Conservation (phyloP, 139 green algal species). For the Protoeuglena noctilucae region DNA sequence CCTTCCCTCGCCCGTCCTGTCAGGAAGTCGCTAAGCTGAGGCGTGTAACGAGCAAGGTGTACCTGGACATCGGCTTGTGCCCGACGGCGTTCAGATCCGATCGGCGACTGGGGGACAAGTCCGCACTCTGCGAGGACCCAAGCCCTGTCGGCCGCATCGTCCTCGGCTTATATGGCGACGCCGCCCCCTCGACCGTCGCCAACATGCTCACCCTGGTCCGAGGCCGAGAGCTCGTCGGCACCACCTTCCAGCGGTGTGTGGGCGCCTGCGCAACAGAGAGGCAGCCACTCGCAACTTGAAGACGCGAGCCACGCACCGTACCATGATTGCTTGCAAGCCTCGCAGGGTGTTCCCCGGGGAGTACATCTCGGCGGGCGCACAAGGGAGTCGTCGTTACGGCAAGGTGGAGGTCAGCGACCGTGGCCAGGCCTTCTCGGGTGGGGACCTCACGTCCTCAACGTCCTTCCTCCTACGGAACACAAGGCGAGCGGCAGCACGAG, state of each 20-base stretch:
- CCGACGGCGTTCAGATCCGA: not conserved
- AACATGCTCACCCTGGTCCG: not conserved
- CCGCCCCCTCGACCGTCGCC: constrained; percentile 3
- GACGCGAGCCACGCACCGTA: too few relatives aligned
- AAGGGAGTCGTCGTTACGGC: constrained; percentile 1
- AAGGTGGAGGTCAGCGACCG: not conserved
- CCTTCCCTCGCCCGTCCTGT: too few relatives aligned
- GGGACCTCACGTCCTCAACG: constrained; percentile 1
- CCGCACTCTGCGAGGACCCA: constrained; percentile 4
- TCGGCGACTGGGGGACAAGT: constrained; percentile 1
- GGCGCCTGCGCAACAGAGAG: too few relatives aligned
- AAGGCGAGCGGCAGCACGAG: too few relatives aligned
- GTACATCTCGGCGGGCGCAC: constrained; percentile 3
- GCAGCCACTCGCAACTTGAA: too few relatives aligned
- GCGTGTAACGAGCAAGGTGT: too few relatives aligned
- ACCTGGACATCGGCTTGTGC: constrained; percentile 6
- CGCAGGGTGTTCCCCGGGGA: constrained; percentile 7
- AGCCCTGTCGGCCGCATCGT: constrained; percentile 7
- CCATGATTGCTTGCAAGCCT: too few relatives aligned
- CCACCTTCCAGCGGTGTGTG: too few relatives aligned
- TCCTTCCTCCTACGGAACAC: constrained; percentile 8
- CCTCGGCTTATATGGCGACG: constrained; percentile 11
- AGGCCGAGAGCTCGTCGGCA: too few relatives aligned
- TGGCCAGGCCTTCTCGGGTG: not conserved
- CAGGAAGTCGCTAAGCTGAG: too few relatives aligned